Conservation (phyloP, 139 green algal species). For the Eudorina sp. region DNA sequence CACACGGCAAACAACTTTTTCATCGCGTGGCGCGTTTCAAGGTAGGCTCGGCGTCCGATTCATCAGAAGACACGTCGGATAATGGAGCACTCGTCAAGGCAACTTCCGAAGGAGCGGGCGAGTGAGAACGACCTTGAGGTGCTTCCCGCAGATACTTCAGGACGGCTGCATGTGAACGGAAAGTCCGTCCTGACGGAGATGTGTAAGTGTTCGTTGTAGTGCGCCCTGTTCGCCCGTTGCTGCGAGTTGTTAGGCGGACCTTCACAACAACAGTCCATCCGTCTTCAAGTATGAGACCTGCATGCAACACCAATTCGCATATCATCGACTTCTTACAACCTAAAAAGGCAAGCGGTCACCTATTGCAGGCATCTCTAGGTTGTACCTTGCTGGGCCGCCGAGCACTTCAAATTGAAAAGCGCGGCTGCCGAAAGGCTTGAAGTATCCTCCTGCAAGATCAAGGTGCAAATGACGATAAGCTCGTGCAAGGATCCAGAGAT, state of each 20-base stretch:
- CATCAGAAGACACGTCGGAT: neutral
- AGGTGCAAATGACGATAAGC: too few species aligned
- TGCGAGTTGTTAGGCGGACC: slow-evolving; percentile 25
- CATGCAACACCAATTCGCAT: neutral
- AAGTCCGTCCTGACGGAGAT: slow-evolving; percentile 10
- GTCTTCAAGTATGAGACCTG: neutral
- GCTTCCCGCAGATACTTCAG: neutral
- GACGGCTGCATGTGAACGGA: slow-evolving; percentile 22
- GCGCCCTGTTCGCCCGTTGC: slow-evolving; percentile 4
- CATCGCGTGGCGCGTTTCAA: neutral
- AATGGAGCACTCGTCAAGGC: neutral
- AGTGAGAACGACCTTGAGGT: too few species aligned
- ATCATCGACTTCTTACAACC: too few species aligned
- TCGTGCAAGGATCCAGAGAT: too few species aligned
- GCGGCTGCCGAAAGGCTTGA: neutral
- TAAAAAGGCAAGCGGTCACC: too few species aligned
- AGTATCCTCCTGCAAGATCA: slow-evolving; percentile 21
- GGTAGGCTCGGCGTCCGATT: neutral
- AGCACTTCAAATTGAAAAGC: neutral
- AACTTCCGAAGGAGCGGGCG: too few species aligned
- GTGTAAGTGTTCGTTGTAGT: slow-evolving; percentile 28
- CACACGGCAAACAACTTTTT: neutral
- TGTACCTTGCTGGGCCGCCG: slow-evolving; percentile 4
- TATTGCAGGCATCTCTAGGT: too few species aligned
- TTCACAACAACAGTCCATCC: slow-evolving; percentile 17